Percentiles rank a stretch among this genome's conserved stretches.
Conservation (phyloP, 495 filamentous ascomycete genomes). For the Penicillium verhagenii region DNA sequence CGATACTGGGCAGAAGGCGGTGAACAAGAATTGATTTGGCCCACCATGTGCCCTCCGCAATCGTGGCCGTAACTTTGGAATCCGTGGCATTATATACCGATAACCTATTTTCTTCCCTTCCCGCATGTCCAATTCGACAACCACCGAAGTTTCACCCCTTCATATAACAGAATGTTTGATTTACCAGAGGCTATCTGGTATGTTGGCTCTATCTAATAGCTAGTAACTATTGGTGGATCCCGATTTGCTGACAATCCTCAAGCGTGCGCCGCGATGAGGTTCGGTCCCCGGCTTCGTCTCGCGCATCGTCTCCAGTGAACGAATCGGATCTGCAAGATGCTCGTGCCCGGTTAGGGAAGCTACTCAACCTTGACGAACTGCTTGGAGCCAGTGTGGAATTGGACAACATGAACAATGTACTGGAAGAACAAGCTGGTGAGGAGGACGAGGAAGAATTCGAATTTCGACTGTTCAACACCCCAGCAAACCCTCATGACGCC, state of each 20-base stretch:
- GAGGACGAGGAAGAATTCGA: constrained; percentile 50
- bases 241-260: constrained; percentile 16
- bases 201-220: not conserved
- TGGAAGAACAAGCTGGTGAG: not conserved
- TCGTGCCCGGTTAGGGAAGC: constrained; percentile 36
- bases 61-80: constrained; percentile 21
- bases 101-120: constrained; percentile 9
- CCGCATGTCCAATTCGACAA: not conserved
- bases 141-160: not conserved
- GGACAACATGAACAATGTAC: constrained; percentile 2
- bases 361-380: constrained; percentile 39
- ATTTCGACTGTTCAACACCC: constrained; percentile 46
- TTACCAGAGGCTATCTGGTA: constrained; percentile 44
- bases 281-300: constrained; percentile 32
- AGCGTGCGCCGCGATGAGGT: constrained; percentile 47
- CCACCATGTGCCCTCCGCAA: too few species aligned
- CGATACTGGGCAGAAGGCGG: too few species aligned
- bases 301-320: constrained; percentile 32
- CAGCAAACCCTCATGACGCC: constrained; percentile 16
- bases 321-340: constrained; percentile 34
- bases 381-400: constrained; percentile 3
- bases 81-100: not conserved
- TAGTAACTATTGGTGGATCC: not conserved
- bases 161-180: constrained; percentile 37
- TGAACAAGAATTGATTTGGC: too few species aligned